Conservation (phyloP, 192 early-diverging fungal species). For the Coemansia sp. region DNA sequence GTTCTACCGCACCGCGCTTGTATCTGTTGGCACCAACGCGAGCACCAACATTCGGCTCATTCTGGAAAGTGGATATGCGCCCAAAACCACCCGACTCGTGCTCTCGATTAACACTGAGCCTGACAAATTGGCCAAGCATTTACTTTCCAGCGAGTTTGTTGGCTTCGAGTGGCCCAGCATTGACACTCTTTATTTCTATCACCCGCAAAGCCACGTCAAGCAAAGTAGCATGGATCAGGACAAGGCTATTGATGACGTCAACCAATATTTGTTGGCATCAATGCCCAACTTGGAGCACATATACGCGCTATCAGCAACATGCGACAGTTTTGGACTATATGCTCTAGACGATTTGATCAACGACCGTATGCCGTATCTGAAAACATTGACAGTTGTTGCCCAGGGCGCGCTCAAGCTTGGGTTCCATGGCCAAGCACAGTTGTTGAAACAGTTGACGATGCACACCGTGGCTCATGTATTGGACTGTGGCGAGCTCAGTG, state of each 20-base stretch:
- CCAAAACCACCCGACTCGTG: conserved; percentile 26
- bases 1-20: conserved; percentile 36
- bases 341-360: conserved; percentile 38
- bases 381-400: conserved; percentile 15
- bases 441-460: conserved; percentile 16
- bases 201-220: conserved; percentile 8
- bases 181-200: conserved; percentile 26
- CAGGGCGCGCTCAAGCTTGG: conserved; percentile 11
- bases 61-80: conserved; percentile 45
- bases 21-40: conserved; percentile 17
- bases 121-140: neutral
- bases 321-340: conserved; percentile 48
- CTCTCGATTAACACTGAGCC: conserved; percentile 1
- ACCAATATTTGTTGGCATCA: conserved; percentile 14
- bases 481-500: neutral
- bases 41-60: conserved; percentile 33
- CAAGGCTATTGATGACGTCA: conserved; percentile 20
- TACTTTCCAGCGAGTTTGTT: conserved; percentile 18
- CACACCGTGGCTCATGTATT: neutral
- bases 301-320: conserved; percentile 24
- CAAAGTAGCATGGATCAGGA: conserved; percentile 3
- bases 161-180: conserved; percentile 38
- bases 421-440: conserved; percentile 6
- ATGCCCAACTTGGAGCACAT: conserved; percentile 21
- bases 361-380: conserved; percentile 13